Percentiles rank a stretch among this genome's conserved stretches.
Evolutionary conservation across 2,329 filamentous ascomycete species (phyloP).

Genomic region (Epicoccum sorghinum): DNA sequence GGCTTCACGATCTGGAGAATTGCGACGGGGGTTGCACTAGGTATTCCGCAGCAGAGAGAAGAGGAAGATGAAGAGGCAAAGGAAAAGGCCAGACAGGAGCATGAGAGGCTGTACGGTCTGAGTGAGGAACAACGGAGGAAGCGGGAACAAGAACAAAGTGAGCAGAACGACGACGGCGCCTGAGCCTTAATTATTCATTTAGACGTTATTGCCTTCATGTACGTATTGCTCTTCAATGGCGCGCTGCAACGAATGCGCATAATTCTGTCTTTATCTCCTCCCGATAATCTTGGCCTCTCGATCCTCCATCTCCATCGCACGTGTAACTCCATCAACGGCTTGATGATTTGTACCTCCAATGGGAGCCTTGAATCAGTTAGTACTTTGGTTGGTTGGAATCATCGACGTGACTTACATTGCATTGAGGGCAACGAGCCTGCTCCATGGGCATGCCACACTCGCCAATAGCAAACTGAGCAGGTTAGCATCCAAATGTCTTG

Average conservation of each 20-base stretch:
- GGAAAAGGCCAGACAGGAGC: constrained; percentile 9
- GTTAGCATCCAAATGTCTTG: background rate
- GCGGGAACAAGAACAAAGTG: background rate
- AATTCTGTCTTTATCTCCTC: too few relatives aligned
- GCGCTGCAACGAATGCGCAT: background rate
- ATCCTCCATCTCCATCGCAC: constrained; percentile 57
- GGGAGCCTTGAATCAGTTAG: constrained; percentile 54
- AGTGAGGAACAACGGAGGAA: background rate
- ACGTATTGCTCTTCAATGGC: background rate
- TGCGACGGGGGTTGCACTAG: constrained; percentile 18
- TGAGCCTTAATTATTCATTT: background rate
- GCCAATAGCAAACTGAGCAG: constrained; percentile 61
- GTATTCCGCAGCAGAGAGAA: constrained; percentile 23
- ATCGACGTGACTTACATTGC: background rate
- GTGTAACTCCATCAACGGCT: constrained; percentile 58
- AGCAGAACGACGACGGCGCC: background rate
- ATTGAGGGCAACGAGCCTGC: constrained; percentile 61
- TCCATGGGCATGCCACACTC: constrained; percentile 73
- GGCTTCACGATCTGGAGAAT: constrained; percentile 19
- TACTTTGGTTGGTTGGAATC: constrained; percentile 40
- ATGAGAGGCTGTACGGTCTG: constrained; percentile 1
- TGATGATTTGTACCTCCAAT: constrained; percentile 63
- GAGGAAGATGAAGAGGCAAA: constrained; percentile 21
- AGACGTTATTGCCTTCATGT: background rate
- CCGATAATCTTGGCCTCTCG: background rate